These are phyloP conservation scores for Bocquillonia castaneifolia DNA, from an alignment of 441 rosid genomes.

Conservation along the genomic window DNA sequence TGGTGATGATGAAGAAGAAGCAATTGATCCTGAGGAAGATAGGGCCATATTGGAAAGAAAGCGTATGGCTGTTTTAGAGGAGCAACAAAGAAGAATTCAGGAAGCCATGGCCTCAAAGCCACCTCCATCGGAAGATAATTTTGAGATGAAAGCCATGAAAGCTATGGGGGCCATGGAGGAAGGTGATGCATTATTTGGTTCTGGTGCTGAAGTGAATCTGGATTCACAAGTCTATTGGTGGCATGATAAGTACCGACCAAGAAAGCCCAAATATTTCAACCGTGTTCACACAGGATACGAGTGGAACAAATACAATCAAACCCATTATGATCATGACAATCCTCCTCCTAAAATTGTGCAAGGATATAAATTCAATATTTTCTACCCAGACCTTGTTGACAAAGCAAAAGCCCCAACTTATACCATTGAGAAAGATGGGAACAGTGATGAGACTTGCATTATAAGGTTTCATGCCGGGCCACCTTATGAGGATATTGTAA, in stretches of 20 bases:
- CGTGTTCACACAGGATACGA: conserved; percentile 97
- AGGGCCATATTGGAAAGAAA: conserved; percentile 67
- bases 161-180: conserved; percentile 94
- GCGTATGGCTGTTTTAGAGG: conserved; percentile 58
- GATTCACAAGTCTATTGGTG: conserved; percentile 98
- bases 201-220: conserved; percentile 86
- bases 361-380: conserved; percentile 88
- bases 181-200: conserved; percentile 87
- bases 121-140: conserved; percentile 60
- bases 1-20: conserved; percentile 80
- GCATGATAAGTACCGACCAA: conserved; percentile 95
- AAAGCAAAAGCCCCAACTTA: conserved; percentile 76
- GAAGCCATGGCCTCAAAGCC: conserved; percentile 75
- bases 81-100: conserved; percentile 64
- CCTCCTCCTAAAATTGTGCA: conserved; percentile 94
- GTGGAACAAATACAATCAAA: conserved; percentile 94
- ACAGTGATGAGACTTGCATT: conserved; percentile 73
- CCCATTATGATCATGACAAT: conserved; percentile 94
- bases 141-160: conserved; percentile 85
- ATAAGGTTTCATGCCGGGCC: conserved; percentile 91
- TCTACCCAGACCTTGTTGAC: conserved; percentile 91
- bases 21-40: conserved; percentile 93
- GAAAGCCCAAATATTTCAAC: conserved; percentile 92
- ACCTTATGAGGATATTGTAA: conserved; percentile 86
- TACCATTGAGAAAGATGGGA: conserved; percentile 80